Conservation (phyloP, 75 land plant genomes). For the Cryptomeria japonica region DNA sequence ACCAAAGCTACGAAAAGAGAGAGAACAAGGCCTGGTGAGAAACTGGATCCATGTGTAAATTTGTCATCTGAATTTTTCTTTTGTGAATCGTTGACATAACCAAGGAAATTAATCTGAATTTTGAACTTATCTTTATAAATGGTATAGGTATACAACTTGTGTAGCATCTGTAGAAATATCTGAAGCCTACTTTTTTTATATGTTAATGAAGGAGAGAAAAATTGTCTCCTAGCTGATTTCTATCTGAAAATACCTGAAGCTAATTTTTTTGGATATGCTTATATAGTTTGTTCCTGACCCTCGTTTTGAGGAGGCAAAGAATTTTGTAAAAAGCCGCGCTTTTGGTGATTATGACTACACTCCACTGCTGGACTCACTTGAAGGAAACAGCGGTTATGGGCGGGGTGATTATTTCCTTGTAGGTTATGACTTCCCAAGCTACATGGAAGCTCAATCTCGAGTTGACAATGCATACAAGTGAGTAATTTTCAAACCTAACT, state of each 20-base stretch:
- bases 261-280: constrained; percentile 7
- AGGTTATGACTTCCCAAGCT: constrained; percentile 92
- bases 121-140: neutral
- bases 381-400: constrained; percentile 92
- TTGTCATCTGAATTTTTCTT: neutral
- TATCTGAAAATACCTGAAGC: neutral
- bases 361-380: constrained; percentile 87
- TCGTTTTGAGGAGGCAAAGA: constrained; percentile 89
- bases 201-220: neutral
- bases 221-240: neutral
- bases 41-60: neutral
- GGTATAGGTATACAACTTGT: neutral
- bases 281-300: constrained; percentile 89
- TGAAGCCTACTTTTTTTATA: neutral
- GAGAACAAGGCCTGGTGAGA: constrained; percentile 83
- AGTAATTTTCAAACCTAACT: constrained; percentile 6
- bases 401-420: constrained; percentile 97
- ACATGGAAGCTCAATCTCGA: constrained; percentile 82
- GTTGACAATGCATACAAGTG: constrained; percentile 97
- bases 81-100: neutral
- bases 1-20: constrained; percentile 71
- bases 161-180: neutral
- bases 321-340: constrained; percentile 73
- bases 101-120: neutral
- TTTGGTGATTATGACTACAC: constrained; percentile 91